These are phyloP conservation scores for Trichoderma oligosporum DNA, from an alignment of 2,329 filamentous ascomycete genomes.

Conservation along the genomic window DNA sequence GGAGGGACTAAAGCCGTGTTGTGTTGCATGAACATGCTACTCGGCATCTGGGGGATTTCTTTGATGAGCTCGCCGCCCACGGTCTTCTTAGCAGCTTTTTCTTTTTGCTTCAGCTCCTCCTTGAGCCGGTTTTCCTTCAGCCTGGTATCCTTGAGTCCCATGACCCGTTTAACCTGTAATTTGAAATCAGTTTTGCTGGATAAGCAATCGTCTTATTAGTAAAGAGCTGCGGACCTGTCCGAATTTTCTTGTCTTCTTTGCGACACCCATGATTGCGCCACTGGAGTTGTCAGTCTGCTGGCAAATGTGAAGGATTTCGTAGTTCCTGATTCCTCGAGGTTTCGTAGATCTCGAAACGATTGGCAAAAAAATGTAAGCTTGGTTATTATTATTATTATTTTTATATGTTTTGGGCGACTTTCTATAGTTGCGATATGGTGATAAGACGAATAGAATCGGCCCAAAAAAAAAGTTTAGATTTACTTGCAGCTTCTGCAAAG, in stretches of 20 bases:
- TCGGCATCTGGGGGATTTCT: conserved; percentile 78
- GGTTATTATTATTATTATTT: too few species aligned
- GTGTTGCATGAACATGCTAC: conserved; percentile 81
- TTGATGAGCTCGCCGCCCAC: conserved; percentile 61
- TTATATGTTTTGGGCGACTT: neutral
- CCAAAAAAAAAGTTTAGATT: conserved; percentile 18
- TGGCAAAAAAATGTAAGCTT: neutral
- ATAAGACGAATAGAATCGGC: neutral
- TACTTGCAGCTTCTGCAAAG: conserved; percentile 21
- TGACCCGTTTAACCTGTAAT: conserved; percentile 70
- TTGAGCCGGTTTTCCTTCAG: conserved; percentile 77
- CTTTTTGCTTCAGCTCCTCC: conserved; percentile 54
- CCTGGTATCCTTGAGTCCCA: conserved; percentile 74
- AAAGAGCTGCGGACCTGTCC: conserved; percentile 50
- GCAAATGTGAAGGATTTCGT: conserved; percentile 6
- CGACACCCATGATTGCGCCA: conserved; percentile 66
- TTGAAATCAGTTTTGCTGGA: conserved; percentile 13
- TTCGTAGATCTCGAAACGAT: neutral
- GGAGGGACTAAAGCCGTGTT: conserved; percentile 77
- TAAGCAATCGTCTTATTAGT: conserved; percentile 31
- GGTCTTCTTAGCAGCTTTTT: conserved; percentile 56
- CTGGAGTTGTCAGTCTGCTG: neutral
- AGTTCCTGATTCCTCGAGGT: too few species aligned
- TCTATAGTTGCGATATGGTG: neutral
- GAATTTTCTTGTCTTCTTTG: conserved; percentile 91